Evolutionary conservation across 169 alveolate genomes (phyloP).

Genomic region (Neospora caninum): DNA sequence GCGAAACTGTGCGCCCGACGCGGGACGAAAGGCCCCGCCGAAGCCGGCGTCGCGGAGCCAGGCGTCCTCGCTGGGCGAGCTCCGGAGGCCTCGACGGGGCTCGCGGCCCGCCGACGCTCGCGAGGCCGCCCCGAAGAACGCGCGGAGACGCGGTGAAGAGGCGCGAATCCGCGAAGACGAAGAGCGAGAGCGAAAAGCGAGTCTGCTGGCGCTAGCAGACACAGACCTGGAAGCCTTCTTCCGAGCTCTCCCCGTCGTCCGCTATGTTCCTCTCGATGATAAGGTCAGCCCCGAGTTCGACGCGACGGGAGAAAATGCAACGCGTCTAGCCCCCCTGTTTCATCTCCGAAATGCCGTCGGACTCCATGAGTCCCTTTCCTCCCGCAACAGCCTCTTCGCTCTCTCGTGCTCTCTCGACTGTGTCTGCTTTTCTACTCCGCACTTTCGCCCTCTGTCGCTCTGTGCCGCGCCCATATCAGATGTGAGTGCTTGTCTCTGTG

Average conservation of each 20-base stretch:
- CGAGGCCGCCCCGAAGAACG: neutral
- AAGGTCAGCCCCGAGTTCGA: neutral
- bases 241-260: neutral
- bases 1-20: neutral
- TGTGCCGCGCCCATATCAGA: neutral
- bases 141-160: neutral
- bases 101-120: neutral
- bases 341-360: neutral
- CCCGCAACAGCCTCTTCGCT: neutral
- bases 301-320: neutral
- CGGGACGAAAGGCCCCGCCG: neutral
- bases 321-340: neutral
- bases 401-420: neutral
- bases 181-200: neutral
- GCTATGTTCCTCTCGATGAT: neutral
- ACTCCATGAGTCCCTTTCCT: neutral
- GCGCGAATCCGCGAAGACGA: neutral
- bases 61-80: neutral
- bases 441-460: neutral
- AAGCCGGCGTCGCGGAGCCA: neutral
- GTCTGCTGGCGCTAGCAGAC: neutral
- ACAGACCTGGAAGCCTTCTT: constrained; percentile 18
- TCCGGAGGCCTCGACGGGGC: neutral
- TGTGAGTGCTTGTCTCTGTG: neutral
- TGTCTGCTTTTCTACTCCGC: neutral